A percentile compares a stretch with the other conserved stretches of the same genome.
Evolutionary conservation across 2,329 filamentous ascomycete species (phyloP).

Genomic region (Chaetomium sp.): DNA sequence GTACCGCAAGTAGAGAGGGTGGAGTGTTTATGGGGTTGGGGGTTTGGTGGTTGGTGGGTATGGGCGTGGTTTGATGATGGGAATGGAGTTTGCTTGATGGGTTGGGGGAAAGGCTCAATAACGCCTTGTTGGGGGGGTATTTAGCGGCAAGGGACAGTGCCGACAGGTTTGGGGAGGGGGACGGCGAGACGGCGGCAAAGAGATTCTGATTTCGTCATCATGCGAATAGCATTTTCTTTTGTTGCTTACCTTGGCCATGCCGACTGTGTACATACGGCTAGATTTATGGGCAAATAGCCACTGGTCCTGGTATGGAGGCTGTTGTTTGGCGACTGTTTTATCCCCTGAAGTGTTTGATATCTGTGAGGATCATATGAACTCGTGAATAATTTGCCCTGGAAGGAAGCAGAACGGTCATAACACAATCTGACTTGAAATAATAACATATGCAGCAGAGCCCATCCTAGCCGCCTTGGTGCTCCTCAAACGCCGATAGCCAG

Average conservation of each 20-base stretch:
- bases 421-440: not conserved
- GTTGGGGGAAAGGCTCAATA: not conserved
- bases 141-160: not conserved
- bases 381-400: not conserved
- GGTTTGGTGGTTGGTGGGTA: not conserved
- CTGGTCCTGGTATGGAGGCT: not conserved
- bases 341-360: no score
- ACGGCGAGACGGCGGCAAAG: not conserved
- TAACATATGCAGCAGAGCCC: not conserved
- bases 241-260: not conserved
- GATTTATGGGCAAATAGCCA: not conserved
- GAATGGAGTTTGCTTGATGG: not conserved
- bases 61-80: no score
- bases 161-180: not conserved
- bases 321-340: no score
- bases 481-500: not conserved
- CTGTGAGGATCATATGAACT: no score
- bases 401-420: not conserved
- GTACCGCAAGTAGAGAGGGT: conserved; percentile 40
- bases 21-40: not conserved
- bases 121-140: not conserved
- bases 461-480: not conserved
- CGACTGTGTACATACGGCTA: conserved; percentile 6
- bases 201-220: not conserved
- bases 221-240: not conserved